A percentile compares a stretch with the other conserved stretches of the same genome.
These are phyloP conservation scores for Kodamaea alishanica DNA, from an alignment of 1,139 yeast genomes.

Conservation along the genomic window DNA sequence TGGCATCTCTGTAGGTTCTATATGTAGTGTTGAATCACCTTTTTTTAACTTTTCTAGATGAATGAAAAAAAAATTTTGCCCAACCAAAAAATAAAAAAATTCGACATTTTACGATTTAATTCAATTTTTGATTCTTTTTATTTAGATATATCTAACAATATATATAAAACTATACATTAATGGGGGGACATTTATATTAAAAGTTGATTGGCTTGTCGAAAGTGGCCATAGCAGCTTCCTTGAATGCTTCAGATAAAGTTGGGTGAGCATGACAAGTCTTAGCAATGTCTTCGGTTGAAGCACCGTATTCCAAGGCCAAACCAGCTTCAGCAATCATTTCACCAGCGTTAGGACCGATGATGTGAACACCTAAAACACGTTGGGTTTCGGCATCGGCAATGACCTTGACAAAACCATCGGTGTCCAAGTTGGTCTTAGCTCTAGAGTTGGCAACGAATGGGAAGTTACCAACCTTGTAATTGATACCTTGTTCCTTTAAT, in stretches of 20 bases:
- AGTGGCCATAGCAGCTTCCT: conserved; percentile 95
- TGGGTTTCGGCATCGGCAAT: conserved; percentile 96
- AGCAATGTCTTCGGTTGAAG: conserved; percentile 95
- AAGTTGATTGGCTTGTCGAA: conserved; percentile 87
- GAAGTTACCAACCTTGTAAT: conserved; percentile 94
- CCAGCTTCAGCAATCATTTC: conserved; percentile 99
- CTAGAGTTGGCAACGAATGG: conserved; percentile 98
- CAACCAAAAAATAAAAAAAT: no score
- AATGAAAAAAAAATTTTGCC: not conserved
- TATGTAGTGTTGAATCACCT: not conserved
- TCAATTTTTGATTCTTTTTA: not conserved
- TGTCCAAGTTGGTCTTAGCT: conserved; percentile 96
- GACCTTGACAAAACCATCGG: conserved; percentile 96
- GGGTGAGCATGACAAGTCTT: conserved; percentile 99
- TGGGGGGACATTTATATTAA: conserved; percentile 25
- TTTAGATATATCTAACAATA: no score
- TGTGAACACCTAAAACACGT: conserved; percentile 93
- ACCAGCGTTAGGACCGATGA: conserved; percentile 97
- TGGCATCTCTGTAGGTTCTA: conserved; percentile 27
- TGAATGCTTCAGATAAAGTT: conserved; percentile 94
- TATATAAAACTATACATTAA: no score
- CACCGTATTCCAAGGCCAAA: conserved; percentile 97
- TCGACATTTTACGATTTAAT: not conserved
- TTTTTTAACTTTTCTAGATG: not conserved
- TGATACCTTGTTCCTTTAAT: conserved; percentile 88